phyloP scores from a whole-genome alignment of 1,284 basidiomycete species.

The Cutaneotrichosporon cavernicola region DNA sequence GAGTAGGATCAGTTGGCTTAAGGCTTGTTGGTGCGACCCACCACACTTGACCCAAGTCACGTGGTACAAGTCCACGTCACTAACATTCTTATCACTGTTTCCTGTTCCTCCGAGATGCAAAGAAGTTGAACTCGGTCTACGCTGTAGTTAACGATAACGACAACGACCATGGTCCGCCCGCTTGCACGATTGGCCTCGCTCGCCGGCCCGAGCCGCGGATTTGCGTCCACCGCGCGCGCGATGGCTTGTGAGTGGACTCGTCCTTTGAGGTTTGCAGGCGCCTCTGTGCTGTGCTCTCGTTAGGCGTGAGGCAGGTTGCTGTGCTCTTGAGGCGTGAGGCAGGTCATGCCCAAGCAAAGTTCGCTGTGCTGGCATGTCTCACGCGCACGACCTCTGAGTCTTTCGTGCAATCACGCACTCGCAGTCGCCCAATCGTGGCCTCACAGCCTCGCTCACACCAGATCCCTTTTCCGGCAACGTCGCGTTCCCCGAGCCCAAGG shows the following conservation, averaged over 20 bases:
- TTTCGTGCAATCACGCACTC: neutral
- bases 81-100: neutral
- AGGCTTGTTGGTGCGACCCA: neutral
- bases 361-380: no score
- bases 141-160: neutral
- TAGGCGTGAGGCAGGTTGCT: neutral
- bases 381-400: no score
- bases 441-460: slow-evolving; percentile 2
- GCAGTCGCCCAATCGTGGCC: neutral
- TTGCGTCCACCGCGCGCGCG: slow-evolving; percentile 10
- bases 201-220: slow-evolving; percentile 17
- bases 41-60: neutral
- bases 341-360: no score
- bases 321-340: neutral
- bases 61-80: neutral
- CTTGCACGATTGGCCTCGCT: slow-evolving; percentile 5
- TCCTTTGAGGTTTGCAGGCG: neutral
- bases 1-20: neutral
- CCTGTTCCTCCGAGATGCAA: slow-evolving; percentile 2
- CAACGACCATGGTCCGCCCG: slow-evolving; percentile 4
- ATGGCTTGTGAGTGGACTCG: slow-evolving; percentile 8
- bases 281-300: neutral
- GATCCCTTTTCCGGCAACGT: slow-evolving; percentile 73
- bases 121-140: neutral
- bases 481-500: slow-evolving; percentile 57